Evolutionary conservation across 2,329 filamentous ascomycete genomes (phyloP).

Genomic region (Diaporthe caulivora): DNA sequence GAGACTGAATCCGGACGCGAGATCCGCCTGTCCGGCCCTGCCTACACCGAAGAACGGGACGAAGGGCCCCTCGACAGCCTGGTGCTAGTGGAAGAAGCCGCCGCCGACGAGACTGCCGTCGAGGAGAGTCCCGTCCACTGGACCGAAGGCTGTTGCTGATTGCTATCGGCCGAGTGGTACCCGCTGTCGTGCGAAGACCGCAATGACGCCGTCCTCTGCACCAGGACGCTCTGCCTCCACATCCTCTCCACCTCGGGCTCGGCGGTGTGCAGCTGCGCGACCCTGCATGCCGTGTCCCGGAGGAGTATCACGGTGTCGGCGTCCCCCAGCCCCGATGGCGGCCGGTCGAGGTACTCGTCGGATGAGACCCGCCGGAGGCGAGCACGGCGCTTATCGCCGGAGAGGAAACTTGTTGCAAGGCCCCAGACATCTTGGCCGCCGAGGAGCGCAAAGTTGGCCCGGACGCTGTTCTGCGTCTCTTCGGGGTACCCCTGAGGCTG

Average conservation of each 20-base stretch:
- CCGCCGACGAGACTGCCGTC: neutral
- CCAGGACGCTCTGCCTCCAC: constrained; percentile 3
- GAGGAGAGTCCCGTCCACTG: neutral
- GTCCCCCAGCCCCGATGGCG: too few relatives aligned
- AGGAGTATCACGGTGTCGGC: neutral
- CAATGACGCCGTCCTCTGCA: neutral
- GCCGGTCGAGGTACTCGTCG: neutral
- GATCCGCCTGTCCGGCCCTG: neutral
- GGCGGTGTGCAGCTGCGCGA: neutral
- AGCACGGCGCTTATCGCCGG: neutral
- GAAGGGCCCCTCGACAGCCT: neutral
- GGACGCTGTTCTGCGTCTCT: neutral
- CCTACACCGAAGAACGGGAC: too few relatives aligned
- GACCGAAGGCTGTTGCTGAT: neutral
- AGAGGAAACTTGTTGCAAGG: neutral
- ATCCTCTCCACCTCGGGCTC: neutral
- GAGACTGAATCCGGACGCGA: neutral
- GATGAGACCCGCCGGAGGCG: neutral
- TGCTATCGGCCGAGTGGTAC: constrained; percentile 15
- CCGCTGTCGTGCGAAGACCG: constrained; percentile 32
- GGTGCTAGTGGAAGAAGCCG: neutral
- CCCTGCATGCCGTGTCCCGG: neutral
- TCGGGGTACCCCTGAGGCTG: neutral
- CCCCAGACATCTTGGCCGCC: constrained; percentile 19
- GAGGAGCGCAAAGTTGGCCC: constrained; percentile 16